Evolutionary conservation across 2,329 filamentous ascomycete species (phyloP), one percentile per base, ranked within the genome.

Genomic region (Trichoderma atrobrunneum): DNA sequence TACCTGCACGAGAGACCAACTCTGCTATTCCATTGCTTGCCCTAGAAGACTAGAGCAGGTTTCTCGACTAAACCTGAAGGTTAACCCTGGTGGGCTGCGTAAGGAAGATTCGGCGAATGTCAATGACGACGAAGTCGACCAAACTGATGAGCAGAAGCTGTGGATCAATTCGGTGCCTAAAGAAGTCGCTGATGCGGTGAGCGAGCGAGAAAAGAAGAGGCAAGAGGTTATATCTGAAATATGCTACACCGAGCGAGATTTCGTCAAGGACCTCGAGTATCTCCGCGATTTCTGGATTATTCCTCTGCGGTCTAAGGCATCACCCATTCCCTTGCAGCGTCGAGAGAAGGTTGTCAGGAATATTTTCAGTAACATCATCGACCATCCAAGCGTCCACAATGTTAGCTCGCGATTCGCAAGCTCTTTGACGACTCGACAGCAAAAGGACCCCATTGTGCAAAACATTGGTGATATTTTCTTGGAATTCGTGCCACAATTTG

Each of bases 101-200:
- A 88, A 88, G 75, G 86, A 89, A 64, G 86, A 87, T 60, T 84
- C 85, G 26, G 83, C 85, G 16, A 84, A 84, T 48, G 80, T 87
- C 86, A 79, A 96, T 78, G 95, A 97, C 78, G 94, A 97, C 76
- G 93, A 96, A 74, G 85, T 81, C 56, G 92, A 95, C 72, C 92
- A 96, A 78, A 93, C 92, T 36, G 94, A 98, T 78, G 95, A 98
- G 81, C 96, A 98, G 84, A 98, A 98, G 82, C 88, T 99, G 48
- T 99, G 96, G 96, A 99, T 99, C 82, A 98, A 98, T 81, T 97
- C 95, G 16, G 96, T 99, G 43, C 93, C 95, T 1, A 96, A 97
- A 81, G 96, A 98, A 80, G 87, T 99, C 72, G 94, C 95, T 0
- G 95, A 98, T 76, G 93, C 91, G 78, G 91, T 98, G 34, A 91